These are phyloP conservation scores for Williopsis jadinii DNA, from an alignment of 1,139 yeast species.

Conservation along the genomic window DNA sequence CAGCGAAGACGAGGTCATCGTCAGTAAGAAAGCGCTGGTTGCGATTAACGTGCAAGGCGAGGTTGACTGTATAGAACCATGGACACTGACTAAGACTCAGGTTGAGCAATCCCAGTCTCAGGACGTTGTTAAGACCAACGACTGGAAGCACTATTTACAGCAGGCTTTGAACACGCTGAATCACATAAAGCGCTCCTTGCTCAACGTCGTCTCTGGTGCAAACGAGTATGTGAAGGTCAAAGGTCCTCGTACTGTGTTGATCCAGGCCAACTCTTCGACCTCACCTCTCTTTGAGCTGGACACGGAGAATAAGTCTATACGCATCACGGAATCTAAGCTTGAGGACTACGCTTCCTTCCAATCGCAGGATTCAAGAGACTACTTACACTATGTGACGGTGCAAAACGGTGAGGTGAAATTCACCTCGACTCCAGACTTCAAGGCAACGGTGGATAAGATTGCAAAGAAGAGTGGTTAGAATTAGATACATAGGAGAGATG, in stretches of 20 bases:
- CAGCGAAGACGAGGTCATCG: conserved; percentile 41
- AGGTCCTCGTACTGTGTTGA: conserved; percentile 50
- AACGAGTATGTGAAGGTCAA: conserved; percentile 37
- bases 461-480: not conserved
- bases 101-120: not conserved
- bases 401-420: conserved; percentile 34
- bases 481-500: not conserved
- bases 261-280: conserved; percentile 30
- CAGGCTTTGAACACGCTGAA: not conserved
- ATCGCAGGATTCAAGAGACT: conserved; percentile 29
- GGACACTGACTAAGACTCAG: not conserved
- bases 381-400: conserved; percentile 39
- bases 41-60: conserved; percentile 46
- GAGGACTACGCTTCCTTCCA: not conserved
- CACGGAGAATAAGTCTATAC: conserved; percentile 3
- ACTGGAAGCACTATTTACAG: not conserved
- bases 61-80: conserved; percentile 5
- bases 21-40: conserved; percentile 40
- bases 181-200: not conserved
- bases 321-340: conserved; percentile 6
- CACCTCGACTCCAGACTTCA: conserved; percentile 38
- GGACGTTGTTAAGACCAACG: not conserved
- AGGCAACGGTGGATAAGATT: conserved; percentile 29
- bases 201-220: conserved; percentile 12
- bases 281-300: conserved; percentile 1